These are phyloP conservation scores for Ophiostoma montium DNA, from an alignment of 2,329 filamentous ascomycete species.

Conservation along the genomic window DNA sequence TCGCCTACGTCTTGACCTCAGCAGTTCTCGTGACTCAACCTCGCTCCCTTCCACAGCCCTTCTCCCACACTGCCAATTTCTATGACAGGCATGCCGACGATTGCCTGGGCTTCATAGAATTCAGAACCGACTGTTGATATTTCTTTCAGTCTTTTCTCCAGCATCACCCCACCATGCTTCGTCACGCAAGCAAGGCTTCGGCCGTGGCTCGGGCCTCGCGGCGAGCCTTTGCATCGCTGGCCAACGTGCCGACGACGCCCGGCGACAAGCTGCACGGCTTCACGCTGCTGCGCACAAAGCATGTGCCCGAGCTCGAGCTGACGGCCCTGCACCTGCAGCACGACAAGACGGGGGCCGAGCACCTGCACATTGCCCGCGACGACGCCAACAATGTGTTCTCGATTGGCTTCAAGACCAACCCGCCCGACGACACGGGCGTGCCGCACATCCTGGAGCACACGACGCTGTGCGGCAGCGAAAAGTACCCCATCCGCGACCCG, in stretches of 20 bases:
- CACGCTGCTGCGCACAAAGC: slow-evolving; percentile 74
- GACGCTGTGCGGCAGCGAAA: slow-evolving; percentile 86
- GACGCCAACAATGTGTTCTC: slow-evolving; percentile 99
- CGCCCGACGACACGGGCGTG: slow-evolving; percentile 87
- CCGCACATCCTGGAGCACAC: slow-evolving; percentile 98
- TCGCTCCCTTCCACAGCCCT: background rate
- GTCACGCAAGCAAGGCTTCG: slow-evolving; percentile 1
- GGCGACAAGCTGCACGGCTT: slow-evolving; percentile 89
- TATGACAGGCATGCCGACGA: slow-evolving; percentile 10
- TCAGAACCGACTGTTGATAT: background rate
- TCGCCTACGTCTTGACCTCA: slow-evolving; percentile 2
- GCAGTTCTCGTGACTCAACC: background rate
- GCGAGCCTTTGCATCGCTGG: slow-evolving; percentile 25
- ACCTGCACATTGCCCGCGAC: slow-evolving; percentile 85
- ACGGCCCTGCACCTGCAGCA: slow-evolving; percentile 84
- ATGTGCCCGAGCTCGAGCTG: slow-evolving; percentile 86
- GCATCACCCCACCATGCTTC: slow-evolving; percentile 4
- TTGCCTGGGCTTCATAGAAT: slow-evolving; percentile 7
- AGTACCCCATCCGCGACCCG: slow-evolving; percentile 95
- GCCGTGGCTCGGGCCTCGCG: slow-evolving; percentile 2
- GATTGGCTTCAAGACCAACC: slow-evolving; percentile 98
- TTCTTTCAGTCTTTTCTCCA: background rate
- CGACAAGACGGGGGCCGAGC: slow-evolving; percentile 90
- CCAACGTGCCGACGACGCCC: slow-evolving; percentile 53
- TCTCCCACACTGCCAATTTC: slow-evolving; percentile 2